Percentiles rank a stretch among this genome's conserved stretches.
phyloP scores from a whole-genome alignment of 371 early-diverging fungal species.

The Haplosporangium sp. region DNA sequence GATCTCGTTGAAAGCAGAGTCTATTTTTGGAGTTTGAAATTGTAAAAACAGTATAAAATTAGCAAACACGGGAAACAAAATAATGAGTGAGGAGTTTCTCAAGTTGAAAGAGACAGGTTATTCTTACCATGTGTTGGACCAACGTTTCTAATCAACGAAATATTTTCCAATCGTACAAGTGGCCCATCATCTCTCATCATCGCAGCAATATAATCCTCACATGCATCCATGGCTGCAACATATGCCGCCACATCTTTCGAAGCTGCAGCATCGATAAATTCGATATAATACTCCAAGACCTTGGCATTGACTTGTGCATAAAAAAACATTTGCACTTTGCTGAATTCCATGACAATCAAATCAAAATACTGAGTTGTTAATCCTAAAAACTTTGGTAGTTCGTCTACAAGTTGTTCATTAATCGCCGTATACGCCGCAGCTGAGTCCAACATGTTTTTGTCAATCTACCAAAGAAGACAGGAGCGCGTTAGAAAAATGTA shows the following conservation, averaged over 20 bases:
- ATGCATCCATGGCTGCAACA: constrained; percentile 29
- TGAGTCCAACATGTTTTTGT: constrained; percentile 75
- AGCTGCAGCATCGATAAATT: constrained; percentile 19
- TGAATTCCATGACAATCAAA: constrained; percentile 67
- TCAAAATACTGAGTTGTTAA: constrained; percentile 75
- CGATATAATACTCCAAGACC: constrained; percentile 26
- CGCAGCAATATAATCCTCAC: constrained; percentile 43
- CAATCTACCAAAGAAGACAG: constrained; percentile 47
- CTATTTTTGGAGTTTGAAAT: constrained; percentile 1
- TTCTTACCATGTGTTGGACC: constrained; percentile 30
- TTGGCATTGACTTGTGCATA: constrained; percentile 47
- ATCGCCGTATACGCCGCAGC: constrained; percentile 80
- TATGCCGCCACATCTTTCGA: constrained; percentile 24
- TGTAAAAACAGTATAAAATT: neutral
- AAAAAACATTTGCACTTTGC: constrained; percentile 68
- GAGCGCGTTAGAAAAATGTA: neutral
- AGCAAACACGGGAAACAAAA: neutral
- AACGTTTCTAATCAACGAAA: constrained; percentile 27
- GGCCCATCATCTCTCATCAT: constrained; percentile 40
- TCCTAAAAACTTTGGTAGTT: constrained; percentile 76
- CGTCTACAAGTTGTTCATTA: constrained; percentile 82
- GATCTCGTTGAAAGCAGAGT: constrained; percentile 27
- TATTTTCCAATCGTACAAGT: constrained; percentile 22
- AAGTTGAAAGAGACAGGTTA: neutral
- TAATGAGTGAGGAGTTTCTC: neutral